Evolutionary conservation across 495 filamentous ascomycete species (phyloP), one percentile per base, ranked within the genome.

Genomic region (Trichoderma orchidacearum): DNA sequence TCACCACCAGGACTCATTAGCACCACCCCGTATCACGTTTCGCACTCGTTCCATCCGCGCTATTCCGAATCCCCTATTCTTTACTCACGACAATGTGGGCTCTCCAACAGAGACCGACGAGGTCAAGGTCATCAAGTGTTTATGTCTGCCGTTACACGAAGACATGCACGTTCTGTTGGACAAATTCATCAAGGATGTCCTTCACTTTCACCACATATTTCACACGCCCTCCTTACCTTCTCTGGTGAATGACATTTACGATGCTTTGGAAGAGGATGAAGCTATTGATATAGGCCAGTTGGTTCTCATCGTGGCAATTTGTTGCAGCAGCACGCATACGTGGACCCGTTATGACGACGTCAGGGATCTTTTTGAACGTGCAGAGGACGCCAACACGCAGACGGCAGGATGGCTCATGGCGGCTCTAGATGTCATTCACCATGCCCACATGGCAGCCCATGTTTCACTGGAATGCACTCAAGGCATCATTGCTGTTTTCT

Each of bases 391-490:
- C 9, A 64, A 65, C 59, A 34, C 53, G 0, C 66, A 69, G 53
- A 58, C 65, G 5, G 50, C 59, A 0, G 45, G 52, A 7, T 76
- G 73, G 72, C 55, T 69, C 51, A 66, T 63, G 53, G 53, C 63
- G 12, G 59, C 64, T 13, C 56, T 69, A 12, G 70, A 75, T 17
- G 41, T 75, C 7, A 35, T 75, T 8, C 68, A 74, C 38, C 61
- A 63, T 41, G 63, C 65, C 12, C 67, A 65, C 23, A 58, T 58
- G 7, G 61, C 59, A 41, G 57, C 61, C 3, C 36, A 56, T 7
- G 58, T 66, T 1, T 69, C 70, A 0, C 48, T 76, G 18, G 71
- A 75, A 56, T 67, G 65, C 57, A 53, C 74, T 2, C 71, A 77
- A 59, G 71, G 65, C 0, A 63, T 68, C 6, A 59, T 72, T 6